A percentile compares a stretch with the other conserved stretches of the same genome.
These are phyloP conservation scores for Fusarium clavum DNA, from an alignment of 2,329 filamentous ascomycete genomes.

Conservation along the genomic window DNA sequence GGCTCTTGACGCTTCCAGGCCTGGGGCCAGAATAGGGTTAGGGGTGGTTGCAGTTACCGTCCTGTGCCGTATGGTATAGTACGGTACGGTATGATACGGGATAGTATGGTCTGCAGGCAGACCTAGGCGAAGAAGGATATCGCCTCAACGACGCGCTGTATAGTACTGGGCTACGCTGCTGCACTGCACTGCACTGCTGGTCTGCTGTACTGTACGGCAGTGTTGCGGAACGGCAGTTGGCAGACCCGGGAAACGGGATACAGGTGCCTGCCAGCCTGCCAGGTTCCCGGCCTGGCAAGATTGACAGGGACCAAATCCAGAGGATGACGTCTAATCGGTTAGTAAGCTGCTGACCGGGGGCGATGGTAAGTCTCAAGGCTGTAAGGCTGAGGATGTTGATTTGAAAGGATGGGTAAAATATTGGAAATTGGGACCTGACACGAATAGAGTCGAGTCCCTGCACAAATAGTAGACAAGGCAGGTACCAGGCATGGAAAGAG, in stretches of 20 bases:
- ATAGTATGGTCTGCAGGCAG: not conserved
- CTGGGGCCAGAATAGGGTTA: constrained; percentile 27
- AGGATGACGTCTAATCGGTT: constrained; percentile 40
- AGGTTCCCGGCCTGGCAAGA: constrained; percentile 23
- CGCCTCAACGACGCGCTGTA: not conserved
- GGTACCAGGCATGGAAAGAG: constrained; percentile 9
- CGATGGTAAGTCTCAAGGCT: constrained; percentile 14
- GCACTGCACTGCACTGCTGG: no score
- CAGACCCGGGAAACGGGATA: constrained; percentile 25
- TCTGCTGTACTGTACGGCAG: not conserved
- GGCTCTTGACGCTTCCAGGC: constrained; percentile 27
- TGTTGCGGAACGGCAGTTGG: constrained; percentile 21
- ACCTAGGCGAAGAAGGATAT: not conserved
- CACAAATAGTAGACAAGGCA: constrained; percentile 3
- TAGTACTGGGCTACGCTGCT: constrained; percentile 2
- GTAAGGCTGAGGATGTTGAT: constrained; percentile 26
- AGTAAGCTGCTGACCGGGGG: constrained; percentile 43
- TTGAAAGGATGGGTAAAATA: constrained; percentile 37
- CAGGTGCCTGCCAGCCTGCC: constrained; percentile 31
- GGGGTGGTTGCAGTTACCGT: constrained; percentile 32
- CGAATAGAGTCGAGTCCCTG: not conserved
- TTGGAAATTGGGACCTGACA: constrained; percentile 25
- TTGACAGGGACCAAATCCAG: constrained; percentile 35
- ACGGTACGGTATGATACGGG: not conserved
- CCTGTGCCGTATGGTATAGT: constrained; percentile 1